Percentiles rank a stretch among this genome's conserved stretches.
Conservation (phyloP, 257 asterid species). For the Solanum chiquidenum region DNA sequence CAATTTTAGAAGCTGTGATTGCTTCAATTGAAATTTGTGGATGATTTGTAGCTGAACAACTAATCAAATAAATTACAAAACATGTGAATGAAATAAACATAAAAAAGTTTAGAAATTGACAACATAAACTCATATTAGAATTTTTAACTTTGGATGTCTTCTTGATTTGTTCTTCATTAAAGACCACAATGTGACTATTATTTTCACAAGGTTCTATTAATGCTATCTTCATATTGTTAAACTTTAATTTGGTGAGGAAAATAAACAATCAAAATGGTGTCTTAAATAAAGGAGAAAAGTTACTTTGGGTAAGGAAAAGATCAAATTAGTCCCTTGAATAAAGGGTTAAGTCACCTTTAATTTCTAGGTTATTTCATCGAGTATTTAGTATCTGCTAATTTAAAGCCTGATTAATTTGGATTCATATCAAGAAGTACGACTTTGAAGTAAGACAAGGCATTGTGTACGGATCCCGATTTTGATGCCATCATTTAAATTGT, state of each 20-base stretch:
- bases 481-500: neutral
- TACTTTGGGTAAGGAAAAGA: neutral
- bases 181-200: neutral
- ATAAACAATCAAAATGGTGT: neutral
- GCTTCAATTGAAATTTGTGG: neutral
- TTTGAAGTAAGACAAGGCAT: neutral
- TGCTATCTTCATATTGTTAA: neutral
- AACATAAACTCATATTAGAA: too few species aligned
- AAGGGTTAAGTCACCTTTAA: neutral
- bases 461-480: neutral
- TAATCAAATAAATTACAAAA: too few species aligned
- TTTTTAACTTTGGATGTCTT: neutral
- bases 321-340: neutral
- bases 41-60: neutral
- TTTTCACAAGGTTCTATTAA: neutral
- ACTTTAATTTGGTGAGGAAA: neutral
- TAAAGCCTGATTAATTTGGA: too few species aligned
- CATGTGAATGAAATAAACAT: too few species aligned
- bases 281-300: neutral
- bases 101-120: too few species aligned
- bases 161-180: neutral
- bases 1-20: neutral
- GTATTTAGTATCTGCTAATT: neutral
- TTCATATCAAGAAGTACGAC: neutral
- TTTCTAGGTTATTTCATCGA: too few species aligned